These are phyloP conservation scores for Pestalotiopsis sp. DNA, from an alignment of 2,329 filamentous ascomycete genomes.

Conservation along the genomic window DNA sequence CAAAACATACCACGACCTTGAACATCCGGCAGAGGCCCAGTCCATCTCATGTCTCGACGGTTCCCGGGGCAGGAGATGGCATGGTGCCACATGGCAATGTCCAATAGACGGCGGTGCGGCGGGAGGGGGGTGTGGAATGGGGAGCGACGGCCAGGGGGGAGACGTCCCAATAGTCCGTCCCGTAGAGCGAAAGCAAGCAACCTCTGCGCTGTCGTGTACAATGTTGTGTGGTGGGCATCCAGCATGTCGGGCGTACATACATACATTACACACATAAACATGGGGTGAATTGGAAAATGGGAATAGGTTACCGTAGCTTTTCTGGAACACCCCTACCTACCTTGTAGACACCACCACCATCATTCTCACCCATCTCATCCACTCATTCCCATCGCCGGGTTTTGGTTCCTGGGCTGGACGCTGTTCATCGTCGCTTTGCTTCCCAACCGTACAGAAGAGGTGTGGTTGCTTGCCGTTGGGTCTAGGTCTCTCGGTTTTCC, in stretches of 20 bases:
- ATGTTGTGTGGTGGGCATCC: slow-evolving; percentile 12
- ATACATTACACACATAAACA: background rate
- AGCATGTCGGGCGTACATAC: slow-evolving; percentile 10
- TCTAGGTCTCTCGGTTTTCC: background rate
- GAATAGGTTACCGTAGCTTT: background rate
- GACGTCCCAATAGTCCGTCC: background rate
- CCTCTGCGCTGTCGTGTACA: slow-evolving; percentile 5
- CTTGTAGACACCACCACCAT: background rate
- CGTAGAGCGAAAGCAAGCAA: background rate
- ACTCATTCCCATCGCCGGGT: background rate
- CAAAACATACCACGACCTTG: background rate
- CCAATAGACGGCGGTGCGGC: background rate
- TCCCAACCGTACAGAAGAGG: too few relatives aligned
- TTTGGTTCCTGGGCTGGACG: background rate
- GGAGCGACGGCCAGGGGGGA: background rate
- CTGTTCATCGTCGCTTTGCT: background rate
- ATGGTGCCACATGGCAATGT: slow-evolving; percentile 8
- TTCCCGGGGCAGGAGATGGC: background rate
- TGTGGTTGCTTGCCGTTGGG: background rate
- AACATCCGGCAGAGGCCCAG: background rate
- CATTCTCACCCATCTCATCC: background rate
- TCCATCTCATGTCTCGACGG: background rate
- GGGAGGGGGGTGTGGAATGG: background rate
- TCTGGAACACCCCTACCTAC: background rate
- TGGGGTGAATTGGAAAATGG: background rate